These are phyloP conservation scores for Dujonia santamariae DNA, from an alignment of 1,139 yeast genomes.

Conservation along the genomic window DNA sequence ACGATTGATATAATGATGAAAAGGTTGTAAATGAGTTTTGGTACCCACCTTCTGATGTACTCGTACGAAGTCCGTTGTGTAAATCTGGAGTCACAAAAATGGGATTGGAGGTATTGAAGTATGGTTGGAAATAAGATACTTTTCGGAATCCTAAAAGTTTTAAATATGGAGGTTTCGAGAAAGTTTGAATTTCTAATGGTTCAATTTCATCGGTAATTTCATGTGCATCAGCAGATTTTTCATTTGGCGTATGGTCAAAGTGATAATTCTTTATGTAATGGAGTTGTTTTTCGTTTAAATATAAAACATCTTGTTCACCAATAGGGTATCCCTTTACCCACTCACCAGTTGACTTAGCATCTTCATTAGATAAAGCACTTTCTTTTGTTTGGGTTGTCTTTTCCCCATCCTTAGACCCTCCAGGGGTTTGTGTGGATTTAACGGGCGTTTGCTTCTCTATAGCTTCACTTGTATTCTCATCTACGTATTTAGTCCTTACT, in stretches of 20 bases:
- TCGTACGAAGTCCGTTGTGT: constrained; percentile 26
- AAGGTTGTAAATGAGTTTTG: constrained; percentile 67
- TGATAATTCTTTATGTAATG: constrained; percentile 30
- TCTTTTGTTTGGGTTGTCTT: no score
- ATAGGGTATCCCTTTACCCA: constrained; percentile 26
- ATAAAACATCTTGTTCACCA: constrained; percentile 23
- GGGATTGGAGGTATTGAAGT: constrained; percentile 53
- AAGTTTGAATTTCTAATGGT: constrained; percentile 13
- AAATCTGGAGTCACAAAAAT: constrained; percentile 52
- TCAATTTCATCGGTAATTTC: constrained; percentile 16
- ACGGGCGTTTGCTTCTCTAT: constrained; percentile 13
- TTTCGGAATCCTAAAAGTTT: constrained; percentile 68
- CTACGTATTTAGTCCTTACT: constrained; percentile 34
- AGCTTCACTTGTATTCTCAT: constrained; percentile 17
- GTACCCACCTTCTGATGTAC: constrained; percentile 31
- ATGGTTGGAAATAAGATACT: constrained; percentile 40
- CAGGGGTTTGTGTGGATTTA: no score
- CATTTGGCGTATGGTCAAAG: constrained; percentile 31
- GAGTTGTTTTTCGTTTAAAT: constrained; percentile 24
- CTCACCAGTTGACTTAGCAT: constrained; percentile 6
- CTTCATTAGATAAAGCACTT: neutral
- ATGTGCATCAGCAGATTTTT: constrained; percentile 24
- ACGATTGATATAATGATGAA: constrained; percentile 61
- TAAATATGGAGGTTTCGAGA: constrained; percentile 35
- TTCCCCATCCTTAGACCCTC: no score